phyloP scores from a whole-genome alignment of 768 basidiomycete species.

The Crucibulum laeve region DNA sequence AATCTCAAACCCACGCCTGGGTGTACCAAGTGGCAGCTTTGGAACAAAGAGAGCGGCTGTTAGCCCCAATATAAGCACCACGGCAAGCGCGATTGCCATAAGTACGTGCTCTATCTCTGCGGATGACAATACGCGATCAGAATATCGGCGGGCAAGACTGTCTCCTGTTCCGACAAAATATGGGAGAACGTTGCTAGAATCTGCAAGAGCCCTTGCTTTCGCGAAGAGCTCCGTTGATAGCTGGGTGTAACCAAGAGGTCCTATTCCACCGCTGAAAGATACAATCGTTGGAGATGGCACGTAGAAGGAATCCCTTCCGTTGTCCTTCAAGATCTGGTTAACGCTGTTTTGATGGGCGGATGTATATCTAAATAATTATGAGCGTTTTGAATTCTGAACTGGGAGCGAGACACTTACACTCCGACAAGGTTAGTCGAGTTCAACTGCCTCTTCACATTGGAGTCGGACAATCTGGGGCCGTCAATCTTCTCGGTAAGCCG shows the following conservation, averaged over 20 bases:
- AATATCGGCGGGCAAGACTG: constrained; percentile 28
- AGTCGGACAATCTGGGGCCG: constrained; percentile 13
- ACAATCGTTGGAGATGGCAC: constrained; percentile 38
- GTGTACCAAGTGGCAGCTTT: neutral
- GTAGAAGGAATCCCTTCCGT: constrained; percentile 31
- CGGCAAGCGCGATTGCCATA: neutral
- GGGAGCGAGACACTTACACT: constrained; percentile 14
- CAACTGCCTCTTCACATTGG: constrained; percentile 16
- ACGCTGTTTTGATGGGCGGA: constrained; percentile 32
- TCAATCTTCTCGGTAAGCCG: constrained; percentile 15
- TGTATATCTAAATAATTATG: constrained; percentile 15
- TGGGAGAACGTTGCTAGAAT: constrained; percentile 35
- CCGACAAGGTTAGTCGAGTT: constrained; percentile 21
- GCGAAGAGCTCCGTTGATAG: constrained; percentile 27
- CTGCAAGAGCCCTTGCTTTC: constrained; percentile 28
- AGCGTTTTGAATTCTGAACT: neutral
- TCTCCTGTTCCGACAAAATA: constrained; percentile 35
- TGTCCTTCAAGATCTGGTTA: constrained; percentile 36
- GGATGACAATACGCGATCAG: constrained; percentile 13
- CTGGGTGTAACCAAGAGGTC: constrained; percentile 32
- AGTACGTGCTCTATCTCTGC: neutral
- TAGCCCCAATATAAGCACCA: neutral
- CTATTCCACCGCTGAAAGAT: constrained; percentile 31
- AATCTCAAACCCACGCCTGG: neutral
- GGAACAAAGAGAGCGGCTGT: neutral